phyloP scores from a whole-genome alignment of 2,329 filamentous ascomycete species.

The Zopfia rhizophila region DNA sequence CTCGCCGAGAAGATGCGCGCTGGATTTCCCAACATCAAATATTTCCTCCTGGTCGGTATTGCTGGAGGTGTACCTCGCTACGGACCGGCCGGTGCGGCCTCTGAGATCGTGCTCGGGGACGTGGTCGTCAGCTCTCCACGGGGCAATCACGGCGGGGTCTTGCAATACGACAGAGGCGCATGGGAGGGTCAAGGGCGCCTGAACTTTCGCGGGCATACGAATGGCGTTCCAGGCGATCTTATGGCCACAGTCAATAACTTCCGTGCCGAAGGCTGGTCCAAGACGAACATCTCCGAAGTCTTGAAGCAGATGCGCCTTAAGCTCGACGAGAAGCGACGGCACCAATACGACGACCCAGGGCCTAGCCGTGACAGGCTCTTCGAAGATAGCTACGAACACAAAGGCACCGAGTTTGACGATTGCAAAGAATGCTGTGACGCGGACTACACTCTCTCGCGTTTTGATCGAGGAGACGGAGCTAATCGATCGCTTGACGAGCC shows the following conservation, averaged over 20 bases:
- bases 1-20: conserved; percentile 24
- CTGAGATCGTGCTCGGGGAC: conserved; percentile 32
- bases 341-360: conserved; percentile 22
- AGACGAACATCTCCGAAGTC: conserved; percentile 18
- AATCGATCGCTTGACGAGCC: conserved; percentile 20
- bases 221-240: conserved; percentile 21
- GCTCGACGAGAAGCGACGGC: conserved; percentile 14
- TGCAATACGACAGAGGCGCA: conserved; percentile 31
- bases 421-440: conserved; percentile 21
- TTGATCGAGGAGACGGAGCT: conserved; percentile 16
- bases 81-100: conserved; percentile 19
- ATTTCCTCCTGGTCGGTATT: conserved; percentile 32
- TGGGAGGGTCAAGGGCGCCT: conserved; percentile 25
- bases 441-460: conserved; percentile 11
- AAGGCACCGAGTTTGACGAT: conserved; percentile 14
- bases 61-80: conserved; percentile 31
- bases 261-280: conserved; percentile 10
- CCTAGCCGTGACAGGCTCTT: conserved; percentile 18
- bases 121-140: conserved; percentile 30
- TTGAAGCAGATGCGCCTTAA: conserved; percentile 25
- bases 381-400: conserved; percentile 16
- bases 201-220: conserved; percentile 19
- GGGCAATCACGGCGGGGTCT: conserved; percentile 28
- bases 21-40: conserved; percentile 25
- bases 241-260: conserved; percentile 22